Base-by-base conservation (phyloP, 257 asterid genomes). In the Scutellaria barbata region DNA sequence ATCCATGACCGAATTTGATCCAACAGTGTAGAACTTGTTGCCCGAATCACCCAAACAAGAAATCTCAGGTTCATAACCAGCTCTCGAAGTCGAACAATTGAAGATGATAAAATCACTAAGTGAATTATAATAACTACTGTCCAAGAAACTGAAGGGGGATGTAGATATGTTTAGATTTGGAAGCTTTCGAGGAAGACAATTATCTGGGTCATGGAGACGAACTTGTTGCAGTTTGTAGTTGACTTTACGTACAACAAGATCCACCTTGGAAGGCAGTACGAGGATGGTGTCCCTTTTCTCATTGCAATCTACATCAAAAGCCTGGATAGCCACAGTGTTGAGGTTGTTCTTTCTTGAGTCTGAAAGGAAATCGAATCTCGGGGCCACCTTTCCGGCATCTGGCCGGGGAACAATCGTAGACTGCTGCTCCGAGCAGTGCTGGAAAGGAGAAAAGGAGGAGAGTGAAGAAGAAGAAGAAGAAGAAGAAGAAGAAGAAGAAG, bases 241-340 rank as follows among this genome's bases (percentile, higher is more conserved):
- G 52, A 71, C 48, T 59, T 10, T 47, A 9, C 12, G 37, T 0
- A 71, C 43, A 4, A 0, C 8, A 43, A 71, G 62, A 42, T 5
- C 13, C 0, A 71, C 3, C 5, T 62, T 11, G 1, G 0, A 0
- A 18, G 61, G 62, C 30, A 71, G 8, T 20, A 8, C 17, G 3
- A 71, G 12, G 13, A 60, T 9, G 0, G 69, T 18, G 1, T 60
- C 10, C 30, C 5, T 0, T 0, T 43, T 25, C 2, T 13, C 8
- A 51, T 9, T 11, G 76, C 76, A 71, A 69, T 50, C n/a, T 13
- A 71, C 33, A 4, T 47, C 43, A 17, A 71, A 60, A 60, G 3
- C 60, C 68, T 22, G 62, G 53, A 3, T 35, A 37, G 8, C 76
- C 57, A 69, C 76, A 71, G 16, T 60, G 55, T 2, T 7, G 52